Conservation (phyloP, 1,139 yeast species). For the Yamadazyma triangularis region DNA sequence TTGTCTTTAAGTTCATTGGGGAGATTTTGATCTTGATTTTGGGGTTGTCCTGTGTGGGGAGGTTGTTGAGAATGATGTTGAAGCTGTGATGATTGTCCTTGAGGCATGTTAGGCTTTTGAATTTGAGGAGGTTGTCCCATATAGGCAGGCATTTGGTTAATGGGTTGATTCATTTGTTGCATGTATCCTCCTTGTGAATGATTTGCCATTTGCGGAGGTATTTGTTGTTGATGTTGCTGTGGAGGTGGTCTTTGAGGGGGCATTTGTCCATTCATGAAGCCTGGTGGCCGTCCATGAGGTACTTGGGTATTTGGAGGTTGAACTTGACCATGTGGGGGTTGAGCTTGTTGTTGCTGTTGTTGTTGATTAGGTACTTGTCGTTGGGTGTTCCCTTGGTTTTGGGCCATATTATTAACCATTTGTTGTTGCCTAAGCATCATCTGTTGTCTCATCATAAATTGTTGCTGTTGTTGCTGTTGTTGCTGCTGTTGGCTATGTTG, state of each 20-base stretch:
- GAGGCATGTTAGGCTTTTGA: background rate
- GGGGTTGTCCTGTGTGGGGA: background rate
- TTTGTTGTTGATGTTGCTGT: conserved; percentile 1
- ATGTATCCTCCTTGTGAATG: conserved; percentile 1
- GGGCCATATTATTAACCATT: conserved; percentile 5
- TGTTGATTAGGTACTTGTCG: too few species aligned
- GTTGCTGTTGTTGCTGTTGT: conserved; percentile 11
- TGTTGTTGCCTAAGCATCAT: conserved; percentile 12
- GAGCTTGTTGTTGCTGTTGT: conserved; percentile 4
- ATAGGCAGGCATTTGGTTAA: conserved; percentile 4
- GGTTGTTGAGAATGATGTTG: background rate
- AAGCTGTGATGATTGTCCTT: background rate
- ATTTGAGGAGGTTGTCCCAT: conserved; percentile 1
- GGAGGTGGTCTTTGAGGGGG: conserved; percentile 2
- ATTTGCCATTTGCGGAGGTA: conserved; percentile 2
- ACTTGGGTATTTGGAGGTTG: conserved; percentile 2
- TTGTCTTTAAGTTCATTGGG: conserved; percentile 1
- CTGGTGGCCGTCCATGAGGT: conserved; percentile 1
- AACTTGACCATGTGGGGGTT: conserved; percentile 11
- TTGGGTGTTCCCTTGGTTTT: too few species aligned
- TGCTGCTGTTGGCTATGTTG: conserved; percentile 7
- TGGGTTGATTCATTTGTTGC: conserved; percentile 4
- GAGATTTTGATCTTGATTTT: background rate
- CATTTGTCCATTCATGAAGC: background rate
- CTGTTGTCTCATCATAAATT: conserved; percentile 5